phyloP scores from a whole-genome alignment of 768 basidiomycete genomes.

The Boletales sp. region DNA sequence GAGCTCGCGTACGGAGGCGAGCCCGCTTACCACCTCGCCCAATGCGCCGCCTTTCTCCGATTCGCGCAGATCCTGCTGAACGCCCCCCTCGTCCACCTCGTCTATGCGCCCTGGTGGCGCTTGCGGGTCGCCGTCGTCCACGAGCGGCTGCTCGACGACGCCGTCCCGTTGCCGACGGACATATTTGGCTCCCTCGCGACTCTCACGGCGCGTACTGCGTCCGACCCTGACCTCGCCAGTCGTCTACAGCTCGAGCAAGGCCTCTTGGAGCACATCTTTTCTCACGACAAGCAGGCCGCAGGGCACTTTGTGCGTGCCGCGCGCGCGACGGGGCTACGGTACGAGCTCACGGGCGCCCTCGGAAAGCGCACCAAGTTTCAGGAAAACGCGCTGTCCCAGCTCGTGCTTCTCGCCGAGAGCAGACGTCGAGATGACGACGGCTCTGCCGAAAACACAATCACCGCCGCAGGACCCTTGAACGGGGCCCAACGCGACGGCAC shows the following conservation, averaged over 20 bases:
- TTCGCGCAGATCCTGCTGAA: slow-evolving; percentile 70
- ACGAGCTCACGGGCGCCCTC: slow-evolving; percentile 88
- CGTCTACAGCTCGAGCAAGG: slow-evolving; percentile 74
- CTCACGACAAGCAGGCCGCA: slow-evolving; percentile 73
- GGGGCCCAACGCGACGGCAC: slow-evolving; percentile 3
- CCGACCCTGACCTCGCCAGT: slow-evolving; percentile 63
- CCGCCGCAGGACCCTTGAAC: slow-evolving; percentile 1
- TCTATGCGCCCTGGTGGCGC: slow-evolving; percentile 74
- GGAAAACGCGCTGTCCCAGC: slow-evolving; percentile 76
- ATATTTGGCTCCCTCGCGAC: slow-evolving; percentile 40
- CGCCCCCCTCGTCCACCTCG: slow-evolving; percentile 44
- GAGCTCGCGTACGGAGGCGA: slow-evolving; percentile 85
- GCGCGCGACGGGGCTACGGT: slow-evolving; percentile 72
- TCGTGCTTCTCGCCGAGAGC: slow-evolving; percentile 92
- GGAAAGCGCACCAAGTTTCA: slow-evolving; percentile 96
- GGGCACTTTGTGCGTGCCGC: slow-evolving; percentile 78
- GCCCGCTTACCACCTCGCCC: slow-evolving; percentile 90
- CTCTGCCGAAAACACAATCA: not conserved
- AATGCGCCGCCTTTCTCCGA: slow-evolving; percentile 64
- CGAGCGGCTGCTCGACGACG: slow-evolving; percentile 76
- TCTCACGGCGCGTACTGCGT: slow-evolving; percentile 37
- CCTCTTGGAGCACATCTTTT: slow-evolving; percentile 70
- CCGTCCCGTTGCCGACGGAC: slow-evolving; percentile 54
- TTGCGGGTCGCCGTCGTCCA: slow-evolving; percentile 72
- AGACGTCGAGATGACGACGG: slow-evolving; percentile 37